Evolutionary conservation across 352 stramenopile species (phyloP).

Genomic region (Globisporangium megalacanthum): DNA sequence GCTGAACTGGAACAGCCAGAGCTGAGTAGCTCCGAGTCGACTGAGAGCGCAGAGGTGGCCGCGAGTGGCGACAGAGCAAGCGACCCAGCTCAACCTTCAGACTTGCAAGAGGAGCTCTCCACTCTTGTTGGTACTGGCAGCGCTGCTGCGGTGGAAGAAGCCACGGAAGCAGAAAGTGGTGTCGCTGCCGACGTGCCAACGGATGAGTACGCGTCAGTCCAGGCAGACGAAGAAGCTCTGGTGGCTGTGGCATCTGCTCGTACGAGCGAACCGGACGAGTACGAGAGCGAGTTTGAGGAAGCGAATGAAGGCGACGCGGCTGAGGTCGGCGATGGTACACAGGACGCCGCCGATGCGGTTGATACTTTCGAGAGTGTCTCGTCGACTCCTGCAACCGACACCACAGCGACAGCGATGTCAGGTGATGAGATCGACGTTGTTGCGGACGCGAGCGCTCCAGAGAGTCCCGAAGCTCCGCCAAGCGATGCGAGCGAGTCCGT

Average conservation of each 20-base stretch:
- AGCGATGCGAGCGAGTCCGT: neutral
- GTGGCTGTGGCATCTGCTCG: neutral
- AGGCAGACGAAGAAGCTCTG: neutral
- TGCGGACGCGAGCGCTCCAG: too few relatives aligned
- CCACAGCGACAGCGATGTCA: too few relatives aligned
- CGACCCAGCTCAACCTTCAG: neutral
- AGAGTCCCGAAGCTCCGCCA: neutral
- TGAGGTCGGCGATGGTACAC: neutral
- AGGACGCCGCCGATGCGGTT: neutral
- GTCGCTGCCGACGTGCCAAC: too few relatives aligned
- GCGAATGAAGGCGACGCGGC: neutral
- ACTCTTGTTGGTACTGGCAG: neutral
- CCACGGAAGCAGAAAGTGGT: too few relatives aligned
- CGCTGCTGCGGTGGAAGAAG: too few relatives aligned
- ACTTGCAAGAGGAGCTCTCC: too few relatives aligned
- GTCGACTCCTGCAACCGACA: too few relatives aligned
- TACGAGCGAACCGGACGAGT: neutral
- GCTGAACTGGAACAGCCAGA: too few relatives aligned
- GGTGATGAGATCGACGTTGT: too few relatives aligned
- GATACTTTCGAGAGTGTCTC: neutral
- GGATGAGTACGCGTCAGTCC: neutral
- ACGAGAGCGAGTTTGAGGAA: neutral
- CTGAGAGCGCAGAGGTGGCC: too few relatives aligned
- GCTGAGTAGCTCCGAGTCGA: too few relatives aligned
- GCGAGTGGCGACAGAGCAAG: neutral